These are phyloP conservation scores for Penicillium sclerotigenum DNA, from an alignment of 2,329 filamentous ascomycete genomes.

Conservation along the genomic window DNA sequence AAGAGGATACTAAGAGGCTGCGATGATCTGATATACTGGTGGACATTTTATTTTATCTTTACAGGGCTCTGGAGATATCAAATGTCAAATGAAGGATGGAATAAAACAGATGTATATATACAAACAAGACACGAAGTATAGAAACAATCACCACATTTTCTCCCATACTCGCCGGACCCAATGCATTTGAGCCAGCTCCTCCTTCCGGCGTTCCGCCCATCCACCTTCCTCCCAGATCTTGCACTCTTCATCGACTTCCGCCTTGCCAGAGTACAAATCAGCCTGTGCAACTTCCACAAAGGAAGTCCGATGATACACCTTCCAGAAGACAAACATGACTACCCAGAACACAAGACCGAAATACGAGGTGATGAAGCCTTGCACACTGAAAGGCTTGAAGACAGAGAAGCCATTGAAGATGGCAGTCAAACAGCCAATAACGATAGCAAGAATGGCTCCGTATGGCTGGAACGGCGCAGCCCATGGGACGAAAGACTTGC, in stretches of 20 bases:
- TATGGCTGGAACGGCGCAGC: conserved; percentile 67
- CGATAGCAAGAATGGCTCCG: conserved; percentile 61
- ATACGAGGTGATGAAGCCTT: conserved; percentile 52
- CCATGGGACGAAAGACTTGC: conserved; percentile 63
- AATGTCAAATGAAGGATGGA: neutral
- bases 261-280: conserved; percentile 34
- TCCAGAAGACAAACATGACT: conserved; percentile 41
- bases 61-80: neutral
- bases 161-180: conserved; percentile 30
- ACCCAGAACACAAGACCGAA: conserved; percentile 46
- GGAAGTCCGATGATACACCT: conserved; percentile 29
- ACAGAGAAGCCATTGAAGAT: conserved; percentile 62
- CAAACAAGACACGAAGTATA: neutral
- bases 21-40: no score
- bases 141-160: conserved; percentile 27
- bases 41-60: no score
- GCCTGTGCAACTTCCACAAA: conserved; percentile 29
- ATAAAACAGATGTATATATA: neutral
- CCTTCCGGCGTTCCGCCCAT: conserved; percentile 28
- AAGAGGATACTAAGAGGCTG: no score
- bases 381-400: conserved; percentile 42
- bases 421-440: conserved; percentile 54
- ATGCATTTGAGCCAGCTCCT: conserved; percentile 31
- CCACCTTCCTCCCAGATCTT: conserved; percentile 34
- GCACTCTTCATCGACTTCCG: conserved; percentile 35